Evolutionary conservation across 225 moss, liverwort and hornwort genomes (phyloP).

Genomic region (Marchantia polymorpha): DNA sequence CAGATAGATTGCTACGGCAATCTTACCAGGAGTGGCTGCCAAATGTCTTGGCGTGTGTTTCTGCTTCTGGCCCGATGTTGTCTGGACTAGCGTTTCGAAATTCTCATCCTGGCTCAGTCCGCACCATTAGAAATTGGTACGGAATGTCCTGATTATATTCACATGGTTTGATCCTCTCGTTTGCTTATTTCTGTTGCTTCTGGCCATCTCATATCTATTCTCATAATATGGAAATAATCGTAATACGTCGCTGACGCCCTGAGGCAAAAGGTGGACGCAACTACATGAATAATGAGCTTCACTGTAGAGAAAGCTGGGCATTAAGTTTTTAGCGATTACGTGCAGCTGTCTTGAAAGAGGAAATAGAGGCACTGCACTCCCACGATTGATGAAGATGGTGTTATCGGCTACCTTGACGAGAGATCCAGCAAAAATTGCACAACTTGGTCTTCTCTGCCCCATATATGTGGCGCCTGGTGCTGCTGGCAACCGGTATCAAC

Average conservation of each 20-base stretch:
- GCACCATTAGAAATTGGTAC: conserved; percentile 71
- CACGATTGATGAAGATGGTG: conserved; percentile 89
- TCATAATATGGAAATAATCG: too few relatives aligned
- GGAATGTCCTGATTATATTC: too few relatives aligned
- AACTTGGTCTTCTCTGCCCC: conserved; percentile 81
- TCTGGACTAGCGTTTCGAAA: not conserved
- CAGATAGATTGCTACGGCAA: conserved; percentile 87
- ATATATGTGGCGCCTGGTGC: conserved; percentile 76
- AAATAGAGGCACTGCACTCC: conserved; percentile 63
- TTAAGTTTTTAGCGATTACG: not conserved
- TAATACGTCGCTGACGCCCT: not conserved
- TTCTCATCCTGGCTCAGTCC: conserved; percentile 42
- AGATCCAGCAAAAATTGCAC: conserved; percentile 93
- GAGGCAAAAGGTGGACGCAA: not conserved
- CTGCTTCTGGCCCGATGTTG: conserved; percentile 10
- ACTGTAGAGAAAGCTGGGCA: not conserved
- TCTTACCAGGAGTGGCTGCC: conserved; percentile 97
- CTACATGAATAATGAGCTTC: not conserved
- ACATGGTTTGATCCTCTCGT: too few relatives aligned
- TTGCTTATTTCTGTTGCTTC: too few relatives aligned
- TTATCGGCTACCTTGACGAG: conserved; percentile 94
- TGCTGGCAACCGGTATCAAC: conserved; percentile 79
- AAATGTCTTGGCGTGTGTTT: conserved; percentile 65
- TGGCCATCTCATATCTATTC: too few relatives aligned
- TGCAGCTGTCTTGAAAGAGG: conserved; percentile 83